These are phyloP conservation scores for Marasmius fiardii DNA, from an alignment of 1,284 basidiomycete genomes.

Conservation along the genomic window DNA sequence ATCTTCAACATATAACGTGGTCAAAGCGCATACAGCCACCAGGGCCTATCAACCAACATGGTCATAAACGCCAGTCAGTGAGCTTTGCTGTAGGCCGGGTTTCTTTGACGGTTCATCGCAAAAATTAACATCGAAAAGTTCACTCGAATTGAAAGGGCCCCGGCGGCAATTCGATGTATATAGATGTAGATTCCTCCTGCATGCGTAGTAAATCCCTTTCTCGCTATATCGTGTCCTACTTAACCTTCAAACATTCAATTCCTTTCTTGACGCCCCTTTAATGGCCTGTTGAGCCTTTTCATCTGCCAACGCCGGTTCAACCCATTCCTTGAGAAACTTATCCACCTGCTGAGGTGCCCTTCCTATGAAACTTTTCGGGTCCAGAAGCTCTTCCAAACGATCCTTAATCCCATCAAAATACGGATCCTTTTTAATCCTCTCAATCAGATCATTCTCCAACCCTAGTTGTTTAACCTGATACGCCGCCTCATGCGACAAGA, in stretches of 20 bases:
- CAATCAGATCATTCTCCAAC: constrained; percentile 94
- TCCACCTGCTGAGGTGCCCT: constrained; percentile 94
- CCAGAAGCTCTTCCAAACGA: constrained; percentile 67
- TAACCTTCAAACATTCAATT: constrained; percentile 44
- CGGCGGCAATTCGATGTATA: no score
- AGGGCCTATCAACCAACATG: no score
- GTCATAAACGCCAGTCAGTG: no score
- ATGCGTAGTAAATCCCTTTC: no score
- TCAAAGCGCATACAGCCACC: no score
- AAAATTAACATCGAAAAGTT: no score
- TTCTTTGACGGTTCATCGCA: no score
- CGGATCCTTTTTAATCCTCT: constrained; percentile 66
- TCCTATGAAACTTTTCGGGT: constrained; percentile 86
- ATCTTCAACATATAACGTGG: no score
- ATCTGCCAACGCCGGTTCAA: constrained; percentile 78
- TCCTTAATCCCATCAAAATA: constrained; percentile 64
- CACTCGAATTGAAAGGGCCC: no score
- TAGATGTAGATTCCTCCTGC: no score
- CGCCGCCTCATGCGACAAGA: constrained; percentile 94
- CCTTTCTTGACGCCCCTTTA: constrained; percentile 40
- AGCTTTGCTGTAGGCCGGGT: no score
- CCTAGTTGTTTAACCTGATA: constrained; percentile 95
- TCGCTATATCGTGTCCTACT: no score
- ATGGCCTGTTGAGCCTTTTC: constrained; percentile 63
- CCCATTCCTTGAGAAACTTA: constrained; percentile 85